These are phyloP conservation scores for Ambrosia artemisiifolia DNA, from an alignment of 129 eudicot species.

Conservation along the genomic window DNA sequence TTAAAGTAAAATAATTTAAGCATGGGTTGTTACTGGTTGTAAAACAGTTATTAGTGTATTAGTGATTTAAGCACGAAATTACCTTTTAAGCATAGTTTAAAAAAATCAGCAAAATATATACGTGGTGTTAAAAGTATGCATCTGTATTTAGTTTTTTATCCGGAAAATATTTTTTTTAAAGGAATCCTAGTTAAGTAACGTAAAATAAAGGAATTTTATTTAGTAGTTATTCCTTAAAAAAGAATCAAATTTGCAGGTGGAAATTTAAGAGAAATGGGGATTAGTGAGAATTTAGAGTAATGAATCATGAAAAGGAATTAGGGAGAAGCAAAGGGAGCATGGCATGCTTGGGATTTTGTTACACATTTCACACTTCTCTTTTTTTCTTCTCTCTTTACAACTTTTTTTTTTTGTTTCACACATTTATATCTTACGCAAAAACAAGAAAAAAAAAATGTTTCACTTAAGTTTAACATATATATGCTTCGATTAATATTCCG, in stretches of 20 bases:
- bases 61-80: too few relatives aligned
- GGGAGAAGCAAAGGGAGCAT: constrained; percentile 26
- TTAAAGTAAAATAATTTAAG: too few relatives aligned
- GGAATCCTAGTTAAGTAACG: constrained; percentile 35
- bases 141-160: background rate
- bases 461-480: too few relatives aligned
- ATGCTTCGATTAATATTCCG: too few relatives aligned
- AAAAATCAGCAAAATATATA: background rate
- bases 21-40: too few relatives aligned
- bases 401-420: background rate
- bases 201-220: constrained; percentile 34
- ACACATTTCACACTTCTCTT: constrained; percentile 12
- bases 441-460: background rate
- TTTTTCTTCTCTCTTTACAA: background rate
- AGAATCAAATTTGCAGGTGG: constrained; percentile 23
- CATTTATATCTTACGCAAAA: background rate
- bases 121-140: background rate
- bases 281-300: constrained; percentile 75
- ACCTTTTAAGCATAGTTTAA: background rate
- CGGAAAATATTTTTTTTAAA: background rate
- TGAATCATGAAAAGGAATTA: constrained; percentile 57
- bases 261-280: constrained; percentile 37
- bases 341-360: constrained; percentile 38
- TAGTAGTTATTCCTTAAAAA: constrained; percentile 24
- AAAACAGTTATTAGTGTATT: too few relatives aligned